A percentile compares a stretch with the other conserved stretches of the same genome.
These are phyloP conservation scores for Suhomyces choctaworum DNA, from an alignment of 1,139 yeast species.

Conservation along the genomic window DNA sequence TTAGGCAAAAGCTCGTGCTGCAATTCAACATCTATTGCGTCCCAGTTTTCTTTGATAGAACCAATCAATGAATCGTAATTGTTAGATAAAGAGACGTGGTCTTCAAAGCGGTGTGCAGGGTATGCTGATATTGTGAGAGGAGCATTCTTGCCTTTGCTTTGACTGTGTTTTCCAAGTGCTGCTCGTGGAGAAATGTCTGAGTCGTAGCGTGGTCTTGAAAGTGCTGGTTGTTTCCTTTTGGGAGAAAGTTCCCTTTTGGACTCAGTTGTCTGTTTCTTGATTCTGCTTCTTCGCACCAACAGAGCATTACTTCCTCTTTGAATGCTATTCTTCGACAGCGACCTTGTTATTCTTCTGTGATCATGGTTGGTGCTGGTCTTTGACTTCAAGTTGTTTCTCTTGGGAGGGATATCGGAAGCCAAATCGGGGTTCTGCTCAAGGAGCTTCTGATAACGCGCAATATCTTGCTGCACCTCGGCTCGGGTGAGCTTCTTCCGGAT, in stretches of 20 bases:
- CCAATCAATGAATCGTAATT: conserved; percentile 24
- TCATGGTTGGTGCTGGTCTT: neutral
- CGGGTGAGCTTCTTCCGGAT: conserved; percentile 12
- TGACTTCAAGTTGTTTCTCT: neutral
- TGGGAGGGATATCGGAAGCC: conserved; percentile 32
- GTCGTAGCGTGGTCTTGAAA: neutral
- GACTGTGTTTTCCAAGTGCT: neutral
- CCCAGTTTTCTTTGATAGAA: conserved; percentile 18
- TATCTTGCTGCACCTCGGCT: conserved; percentile 21
- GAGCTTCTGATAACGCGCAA: conserved; percentile 22
- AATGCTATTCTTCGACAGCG: neutral
- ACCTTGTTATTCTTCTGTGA: neutral
- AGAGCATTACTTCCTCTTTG: neutral
- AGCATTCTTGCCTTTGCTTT: neutral
- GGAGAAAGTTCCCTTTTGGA: neutral
- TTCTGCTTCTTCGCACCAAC: neutral
- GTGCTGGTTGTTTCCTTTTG: neutral
- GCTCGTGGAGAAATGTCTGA: neutral
- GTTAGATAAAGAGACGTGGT: conserved; percentile 17
- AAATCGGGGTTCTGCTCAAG: conserved; percentile 18
- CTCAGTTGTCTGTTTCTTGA: neutral
- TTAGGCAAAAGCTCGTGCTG: conserved; percentile 27
- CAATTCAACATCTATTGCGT: conserved; percentile 26
- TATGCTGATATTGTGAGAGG: conserved; percentile 2
- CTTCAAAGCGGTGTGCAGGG: conserved; percentile 17